phyloP scores from a whole-genome alignment of 2,329 filamentous ascomycete species.

The Bisporella sp. region DNA sequence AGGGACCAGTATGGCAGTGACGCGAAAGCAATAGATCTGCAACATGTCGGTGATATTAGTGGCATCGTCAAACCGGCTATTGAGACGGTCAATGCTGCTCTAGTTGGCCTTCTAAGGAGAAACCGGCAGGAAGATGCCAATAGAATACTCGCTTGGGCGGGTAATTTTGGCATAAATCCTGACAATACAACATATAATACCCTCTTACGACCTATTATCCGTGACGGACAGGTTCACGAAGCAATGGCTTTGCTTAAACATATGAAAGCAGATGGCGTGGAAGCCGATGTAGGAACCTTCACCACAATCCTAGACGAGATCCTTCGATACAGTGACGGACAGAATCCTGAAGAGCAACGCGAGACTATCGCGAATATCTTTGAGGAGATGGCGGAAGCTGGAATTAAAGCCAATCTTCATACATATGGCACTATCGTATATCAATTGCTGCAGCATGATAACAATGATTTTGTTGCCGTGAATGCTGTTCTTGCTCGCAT shows the following conservation, averaged over 20 bases:
- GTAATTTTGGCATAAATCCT: slow-evolving; percentile 36
- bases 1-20: slow-evolving; percentile 9
- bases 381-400: slow-evolving; percentile 46
- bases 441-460: slow-evolving; percentile 40
- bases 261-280: slow-evolving; percentile 50
- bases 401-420: slow-evolving; percentile 51
- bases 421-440: slow-evolving; percentile 67
- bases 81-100: slow-evolving; percentile 61
- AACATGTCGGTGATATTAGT: slow-evolving; percentile 22
- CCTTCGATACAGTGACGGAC: slow-evolving; percentile 34
- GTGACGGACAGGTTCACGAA: slow-evolving; percentile 38
- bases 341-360: slow-evolving; percentile 42
- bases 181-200: slow-evolving; percentile 55
- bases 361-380: slow-evolving; percentile 48
- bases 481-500: slow-evolving; percentile 58
- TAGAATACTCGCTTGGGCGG: slow-evolving; percentile 43
- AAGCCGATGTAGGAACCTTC: slow-evolving; percentile 63
- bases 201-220: slow-evolving; percentile 55
- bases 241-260: slow-evolving; percentile 45
- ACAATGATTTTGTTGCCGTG: slow-evolving; percentile 39
- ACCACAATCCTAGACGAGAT: slow-evolving; percentile 62
- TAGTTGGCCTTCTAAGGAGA: slow-evolving; percentile 53
- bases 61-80: slow-evolving; percentile 52
- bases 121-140: slow-evolving; percentile 41
- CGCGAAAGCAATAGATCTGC: slow-evolving; percentile 12